These are phyloP conservation scores for Fragaria vesca DNA, from an alignment of 306 rosid genomes.

Conservation along the genomic window DNA sequence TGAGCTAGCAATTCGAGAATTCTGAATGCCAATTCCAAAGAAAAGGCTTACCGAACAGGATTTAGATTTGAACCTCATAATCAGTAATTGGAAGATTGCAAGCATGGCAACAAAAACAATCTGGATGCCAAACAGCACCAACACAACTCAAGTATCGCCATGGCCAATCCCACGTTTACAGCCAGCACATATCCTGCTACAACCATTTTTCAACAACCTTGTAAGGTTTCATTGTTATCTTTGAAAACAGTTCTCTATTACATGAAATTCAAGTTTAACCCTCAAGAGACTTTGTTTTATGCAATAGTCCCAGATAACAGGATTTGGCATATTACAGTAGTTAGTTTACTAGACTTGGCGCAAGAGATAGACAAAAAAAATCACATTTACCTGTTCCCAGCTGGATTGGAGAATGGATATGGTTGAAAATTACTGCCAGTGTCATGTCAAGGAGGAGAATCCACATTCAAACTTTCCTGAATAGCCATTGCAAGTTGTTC, in stretches of 20 bases:
- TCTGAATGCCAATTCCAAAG: slow-evolving; percentile 18
- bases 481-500: slow-evolving; percentile 91
- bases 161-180: slow-evolving; percentile 80
- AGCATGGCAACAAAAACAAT: slow-evolving; percentile 72
- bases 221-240: background rate
- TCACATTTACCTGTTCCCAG: slow-evolving; percentile 68
- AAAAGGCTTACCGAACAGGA: slow-evolving; percentile 14
- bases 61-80: slow-evolving; percentile 56
- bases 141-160: slow-evolving; percentile 73
- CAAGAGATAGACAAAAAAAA: slow-evolving; percentile 22
- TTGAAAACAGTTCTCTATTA: slow-evolving; percentile 5
- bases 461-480: slow-evolving; percentile 72
- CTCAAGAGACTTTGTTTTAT: background rate
- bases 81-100: slow-evolving; percentile 88
- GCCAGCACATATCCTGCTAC: slow-evolving; percentile 83
- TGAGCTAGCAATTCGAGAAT: slow-evolving; percentile 7
- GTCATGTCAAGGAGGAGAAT: slow-evolving; percentile 58
- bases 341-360: background rate
- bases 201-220: slow-evolving; percentile 21
- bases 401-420: slow-evolving; percentile 42
- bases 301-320: background rate
- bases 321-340: background rate
- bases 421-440: slow-evolving; percentile 56
- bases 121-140: slow-evolving; percentile 90
- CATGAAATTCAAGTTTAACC: slow-evolving; percentile 1